Evolutionary conservation across 2,329 filamentous ascomycete species (phyloP), one percentile per base, ranked within the genome.

Genomic region (Alternaria gaisen): DNA sequence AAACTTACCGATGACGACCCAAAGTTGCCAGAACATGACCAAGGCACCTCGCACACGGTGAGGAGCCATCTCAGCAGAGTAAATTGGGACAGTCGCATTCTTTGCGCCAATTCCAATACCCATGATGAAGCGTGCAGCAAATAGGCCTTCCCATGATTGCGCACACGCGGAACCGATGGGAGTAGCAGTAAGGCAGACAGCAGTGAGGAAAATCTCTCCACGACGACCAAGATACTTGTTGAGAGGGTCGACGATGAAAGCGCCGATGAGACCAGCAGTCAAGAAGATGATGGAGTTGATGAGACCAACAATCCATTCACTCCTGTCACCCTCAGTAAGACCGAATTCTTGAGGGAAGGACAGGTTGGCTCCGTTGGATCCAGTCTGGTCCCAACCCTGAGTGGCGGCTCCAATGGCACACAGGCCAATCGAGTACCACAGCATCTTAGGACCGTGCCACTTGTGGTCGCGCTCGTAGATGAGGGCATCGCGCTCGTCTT

Each of bases 341-440:
- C 81, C 80, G 50, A 88, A 88, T 32, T 82, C 82, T 0, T 76
- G 56, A 0, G 87, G 88, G 65, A 90, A 90, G 51, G 84, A 85
- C 65, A 90, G 79, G 66, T 88, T 90, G 58, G 88, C 88, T 38
- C 78, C 77, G 64, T 80, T 77, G 40, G 75, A 74, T 16, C 80
- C 88, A 20, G 87, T 90, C 75, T 90, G 86, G 65, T 90, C 88
- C 88, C 88, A 90, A 24, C 88, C 88, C 58, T 82, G 79, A 10
- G 91, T 88, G n/a, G 88, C 88, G 16, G 89, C 89, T 52, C 88
- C 89, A 53, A 91, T 86, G 42, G 89, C 90, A 75, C 88, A 91
- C 22, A 87, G 86, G 11, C 86, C 80, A 66, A 92, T 90, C 38
- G 90, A 91, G 64, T 90, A 83, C 78, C 88, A 89, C 11, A 92